phyloP scores from a whole-genome alignment of 495 filamentous ascomycete species.

The Neurospora pannonica region DNA sequence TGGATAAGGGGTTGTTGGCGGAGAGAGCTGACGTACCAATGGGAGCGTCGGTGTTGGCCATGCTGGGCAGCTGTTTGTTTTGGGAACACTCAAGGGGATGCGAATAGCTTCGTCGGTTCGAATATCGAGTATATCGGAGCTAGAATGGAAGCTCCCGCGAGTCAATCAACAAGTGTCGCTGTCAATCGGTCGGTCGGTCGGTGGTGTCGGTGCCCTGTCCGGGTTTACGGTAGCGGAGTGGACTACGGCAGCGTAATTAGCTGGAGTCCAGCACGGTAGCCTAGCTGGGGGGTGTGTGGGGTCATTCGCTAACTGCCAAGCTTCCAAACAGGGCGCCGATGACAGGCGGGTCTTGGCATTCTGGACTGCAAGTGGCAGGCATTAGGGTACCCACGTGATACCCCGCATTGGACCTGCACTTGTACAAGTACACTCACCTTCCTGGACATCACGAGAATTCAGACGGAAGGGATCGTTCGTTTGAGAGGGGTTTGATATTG shows the following conservation, averaged over 20 bases:
- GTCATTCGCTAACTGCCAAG: neutral
- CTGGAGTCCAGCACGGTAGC: neutral
- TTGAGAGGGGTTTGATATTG: neutral
- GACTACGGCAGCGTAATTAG: neutral
- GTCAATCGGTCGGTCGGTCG: neutral
- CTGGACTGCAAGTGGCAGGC: conserved; percentile 1
- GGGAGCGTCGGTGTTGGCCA: conserved; percentile 4
- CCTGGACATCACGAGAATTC: neutral
- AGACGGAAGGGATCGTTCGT: neutral
- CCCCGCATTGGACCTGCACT: conserved; percentile 19
- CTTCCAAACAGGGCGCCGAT: neutral
- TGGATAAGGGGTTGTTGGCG: conserved; percentile 10
- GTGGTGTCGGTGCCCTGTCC: neutral
- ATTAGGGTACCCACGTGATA: conserved; percentile 22
- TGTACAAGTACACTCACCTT: neutral
- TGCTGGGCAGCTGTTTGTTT: neutral
- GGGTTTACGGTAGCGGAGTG: neutral
- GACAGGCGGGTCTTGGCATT: neutral
- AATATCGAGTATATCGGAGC: neutral
- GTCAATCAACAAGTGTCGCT: neutral
- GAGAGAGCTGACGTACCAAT: conserved; percentile 8
- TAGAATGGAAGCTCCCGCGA: neutral
- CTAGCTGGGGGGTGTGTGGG: neutral
- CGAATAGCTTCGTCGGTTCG: neutral
- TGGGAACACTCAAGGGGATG: neutral